A percentile compares a stretch with the other conserved stretches of the same genome.
These are phyloP conservation scores for Trametes sanguinea DNA, from an alignment of 768 basidiomycete genomes.

Conservation along the genomic window DNA sequence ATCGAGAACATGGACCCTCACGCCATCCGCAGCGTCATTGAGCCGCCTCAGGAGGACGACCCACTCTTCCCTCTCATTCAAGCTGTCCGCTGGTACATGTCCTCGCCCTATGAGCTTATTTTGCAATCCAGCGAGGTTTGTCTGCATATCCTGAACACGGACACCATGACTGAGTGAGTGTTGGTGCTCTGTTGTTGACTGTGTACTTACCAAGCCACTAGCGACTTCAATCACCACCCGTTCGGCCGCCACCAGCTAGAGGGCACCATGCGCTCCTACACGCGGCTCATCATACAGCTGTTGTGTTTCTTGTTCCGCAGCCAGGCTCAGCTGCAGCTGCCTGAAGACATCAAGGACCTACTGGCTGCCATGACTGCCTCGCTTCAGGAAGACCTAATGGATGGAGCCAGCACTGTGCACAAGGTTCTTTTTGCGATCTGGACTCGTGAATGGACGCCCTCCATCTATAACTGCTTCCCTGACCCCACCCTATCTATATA, in stretches of 20 bases:
- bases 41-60: no score
- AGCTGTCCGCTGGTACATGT: no score
- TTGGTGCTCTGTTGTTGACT: no score
- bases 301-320: conserved; percentile 1
- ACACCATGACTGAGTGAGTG: conserved; percentile 2
- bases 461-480: not conserved
- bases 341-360: not conserved
- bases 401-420: not conserved
- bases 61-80: no score
- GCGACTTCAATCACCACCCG: no score
- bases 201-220: no score
- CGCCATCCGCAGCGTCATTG: no score
- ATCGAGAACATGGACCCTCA: no score
- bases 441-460: not conserved
- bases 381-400: not conserved
- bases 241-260: no score
- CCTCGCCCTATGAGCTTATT: not conserved
- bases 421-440: not conserved
- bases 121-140: conserved; percentile 1
- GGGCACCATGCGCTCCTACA: no score
- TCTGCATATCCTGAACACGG: not conserved
- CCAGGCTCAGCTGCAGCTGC: not conserved
- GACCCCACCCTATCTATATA: conserved; percentile 8
- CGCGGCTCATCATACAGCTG: not conserved
- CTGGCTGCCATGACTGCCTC: not conserved